Conservation (phyloP, 176 grass and related monocot species). For the Pharus latifolius region DNA sequence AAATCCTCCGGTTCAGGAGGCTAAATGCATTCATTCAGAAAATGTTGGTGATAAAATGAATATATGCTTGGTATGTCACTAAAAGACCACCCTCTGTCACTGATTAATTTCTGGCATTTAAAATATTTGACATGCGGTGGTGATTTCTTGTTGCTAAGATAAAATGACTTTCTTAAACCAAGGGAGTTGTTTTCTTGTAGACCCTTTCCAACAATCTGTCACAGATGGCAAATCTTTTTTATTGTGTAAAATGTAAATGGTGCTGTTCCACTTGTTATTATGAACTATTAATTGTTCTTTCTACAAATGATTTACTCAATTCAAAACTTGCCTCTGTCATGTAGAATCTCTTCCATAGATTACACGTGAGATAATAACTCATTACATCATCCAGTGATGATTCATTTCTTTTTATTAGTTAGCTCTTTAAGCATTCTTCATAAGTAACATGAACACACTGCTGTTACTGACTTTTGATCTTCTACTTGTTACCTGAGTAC, state of each 20-base stretch:
- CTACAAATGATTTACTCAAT: not conserved
- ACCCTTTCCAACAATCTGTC: no score
- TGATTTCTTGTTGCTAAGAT: no score
- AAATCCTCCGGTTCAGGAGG: not conserved
- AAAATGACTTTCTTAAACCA: no score
- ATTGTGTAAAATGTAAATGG: no score
- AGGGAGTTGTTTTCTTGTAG: no score
- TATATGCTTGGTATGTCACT: not conserved
- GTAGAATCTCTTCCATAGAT: not conserved
- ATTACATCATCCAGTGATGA: not conserved
- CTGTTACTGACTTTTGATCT: not conserved
- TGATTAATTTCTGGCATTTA: not conserved
- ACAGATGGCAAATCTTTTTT: no score
- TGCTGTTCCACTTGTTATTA: not conserved
- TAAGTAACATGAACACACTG: not conserved
- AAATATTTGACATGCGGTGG: no score
- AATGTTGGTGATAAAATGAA: not conserved
- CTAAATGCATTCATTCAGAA: not conserved
- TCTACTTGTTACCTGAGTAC: not conserved
- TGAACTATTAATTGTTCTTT: not conserved
- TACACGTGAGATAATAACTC: not conserved
- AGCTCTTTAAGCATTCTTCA: not conserved
- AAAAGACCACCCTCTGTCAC: not conserved
- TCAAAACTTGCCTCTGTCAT: not conserved
- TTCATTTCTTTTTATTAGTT: not conserved